Conservation (phyloP, 1,284 basidiomycete genomes). For the Amylostereum areolatum region DNA sequence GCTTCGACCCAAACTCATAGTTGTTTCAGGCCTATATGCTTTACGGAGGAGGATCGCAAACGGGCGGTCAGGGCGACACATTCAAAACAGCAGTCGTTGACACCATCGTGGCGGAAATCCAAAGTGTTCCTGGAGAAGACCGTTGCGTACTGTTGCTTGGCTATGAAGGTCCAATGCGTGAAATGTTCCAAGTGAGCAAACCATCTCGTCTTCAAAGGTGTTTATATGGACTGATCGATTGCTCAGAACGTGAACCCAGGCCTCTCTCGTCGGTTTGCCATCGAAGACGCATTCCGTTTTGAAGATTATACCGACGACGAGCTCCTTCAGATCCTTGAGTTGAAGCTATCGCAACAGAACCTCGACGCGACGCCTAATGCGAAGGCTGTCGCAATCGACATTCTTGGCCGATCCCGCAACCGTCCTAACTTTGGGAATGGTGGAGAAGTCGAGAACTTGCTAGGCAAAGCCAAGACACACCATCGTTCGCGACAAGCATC, state of each 20-base stretch:
- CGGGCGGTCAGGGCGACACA: conserved; percentile 29
- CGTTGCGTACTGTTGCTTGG: conserved; percentile 60
- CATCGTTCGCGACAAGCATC: conserved; percentile 39
- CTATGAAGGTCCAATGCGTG: conserved; percentile 56
- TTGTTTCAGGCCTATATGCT: conserved; percentile 56
- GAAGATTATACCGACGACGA: conserved; percentile 54
- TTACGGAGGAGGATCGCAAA: conserved; percentile 34
- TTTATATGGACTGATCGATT: neutral
- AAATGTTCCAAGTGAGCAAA: conserved; percentile 69
- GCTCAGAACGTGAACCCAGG: conserved; percentile 63
- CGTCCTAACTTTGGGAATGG: conserved; percentile 64
- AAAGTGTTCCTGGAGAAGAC: conserved; percentile 61
- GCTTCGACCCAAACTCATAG: neutral
- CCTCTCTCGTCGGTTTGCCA: conserved; percentile 49
- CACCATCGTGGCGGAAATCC: conserved; percentile 67
- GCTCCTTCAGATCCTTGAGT: conserved; percentile 43
- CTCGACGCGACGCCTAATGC: conserved; percentile 49
- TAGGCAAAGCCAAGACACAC: conserved; percentile 45
- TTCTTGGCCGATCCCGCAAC: conserved; percentile 43
- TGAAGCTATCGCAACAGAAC: conserved; percentile 52
- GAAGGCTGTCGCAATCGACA: conserved; percentile 48
- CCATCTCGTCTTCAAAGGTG: neutral
- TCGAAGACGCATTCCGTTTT: conserved; percentile 64
- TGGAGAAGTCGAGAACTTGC: conserved; percentile 62
- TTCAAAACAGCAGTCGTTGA: conserved; percentile 66